These are phyloP conservation scores for Ophiostoma pallidulum DNA, from an alignment of 2,329 filamentous ascomycete species.

Conservation along the genomic window DNA sequence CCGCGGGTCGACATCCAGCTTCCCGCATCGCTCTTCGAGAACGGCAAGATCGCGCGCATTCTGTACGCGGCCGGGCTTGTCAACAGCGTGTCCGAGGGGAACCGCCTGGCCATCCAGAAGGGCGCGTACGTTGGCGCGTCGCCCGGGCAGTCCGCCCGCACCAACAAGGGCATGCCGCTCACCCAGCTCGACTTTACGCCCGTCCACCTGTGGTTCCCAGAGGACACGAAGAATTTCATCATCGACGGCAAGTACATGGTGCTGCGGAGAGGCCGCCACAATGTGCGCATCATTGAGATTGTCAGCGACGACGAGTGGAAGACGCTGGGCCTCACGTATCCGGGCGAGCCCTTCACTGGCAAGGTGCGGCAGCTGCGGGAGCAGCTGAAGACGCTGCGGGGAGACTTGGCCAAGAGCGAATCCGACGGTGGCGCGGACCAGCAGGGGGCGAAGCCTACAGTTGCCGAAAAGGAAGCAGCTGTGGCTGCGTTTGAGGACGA, in stretches of 20 bases:
- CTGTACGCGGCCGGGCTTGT: slow-evolving; percentile 52
- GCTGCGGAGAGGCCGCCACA: slow-evolving; percentile 54
- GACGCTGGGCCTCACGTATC: slow-evolving; percentile 39
- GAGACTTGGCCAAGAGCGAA: slow-evolving; percentile 20
- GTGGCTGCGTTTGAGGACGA: not conserved
- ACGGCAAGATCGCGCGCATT: slow-evolving; percentile 48
- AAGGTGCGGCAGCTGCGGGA: slow-evolving; percentile 34
- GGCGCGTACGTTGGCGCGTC: slow-evolving; percentile 53
- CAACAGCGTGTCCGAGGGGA: slow-evolving; percentile 45
- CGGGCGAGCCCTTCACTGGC: slow-evolving; percentile 44
- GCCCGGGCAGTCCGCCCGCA: slow-evolving; percentile 24
- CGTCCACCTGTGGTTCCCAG: slow-evolving; percentile 48
- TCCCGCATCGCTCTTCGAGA: slow-evolving; percentile 45
- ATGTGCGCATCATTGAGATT: slow-evolving; percentile 51
- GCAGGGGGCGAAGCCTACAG: not conserved
- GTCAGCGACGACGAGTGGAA: slow-evolving; percentile 47
- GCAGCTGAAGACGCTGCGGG: slow-evolving; percentile 26
- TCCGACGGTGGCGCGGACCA: not conserved
- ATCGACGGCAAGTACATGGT: slow-evolving; percentile 51
- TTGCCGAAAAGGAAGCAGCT: not conserved
- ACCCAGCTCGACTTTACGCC: slow-evolving; percentile 51
- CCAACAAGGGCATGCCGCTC: slow-evolving; percentile 33
- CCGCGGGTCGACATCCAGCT: slow-evolving; percentile 48
- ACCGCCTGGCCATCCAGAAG: slow-evolving; percentile 44
- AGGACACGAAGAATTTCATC: slow-evolving; percentile 50